Conservation (phyloP, 2,329 filamentous ascomycete species). For the Lojkania enalia region DNA sequence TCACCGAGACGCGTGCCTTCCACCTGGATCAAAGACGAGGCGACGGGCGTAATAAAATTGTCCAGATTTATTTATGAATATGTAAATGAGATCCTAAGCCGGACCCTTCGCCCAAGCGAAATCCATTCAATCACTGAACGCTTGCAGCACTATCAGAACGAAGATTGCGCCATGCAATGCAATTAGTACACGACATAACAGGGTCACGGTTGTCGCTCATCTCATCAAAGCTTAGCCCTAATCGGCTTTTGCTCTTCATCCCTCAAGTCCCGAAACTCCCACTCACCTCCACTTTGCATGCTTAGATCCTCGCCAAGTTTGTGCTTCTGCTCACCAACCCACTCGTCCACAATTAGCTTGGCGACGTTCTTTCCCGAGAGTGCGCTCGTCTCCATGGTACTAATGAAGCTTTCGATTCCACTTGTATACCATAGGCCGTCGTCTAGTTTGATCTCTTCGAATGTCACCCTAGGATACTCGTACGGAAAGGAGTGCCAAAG, state of each 20-base stretch:
- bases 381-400: slow-evolving; percentile 95
- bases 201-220: no score
- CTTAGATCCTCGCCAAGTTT: slow-evolving; percentile 2
- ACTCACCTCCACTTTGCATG: background rate
- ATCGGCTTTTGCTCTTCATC: slow-evolving; percentile 3
- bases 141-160: no score
- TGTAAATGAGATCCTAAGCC: no score
- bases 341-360: slow-evolving; percentile 67
- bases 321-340: slow-evolving; percentile 37
- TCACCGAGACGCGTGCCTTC: no score
- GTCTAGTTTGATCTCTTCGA: slow-evolving; percentile 76
- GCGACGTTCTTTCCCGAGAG: slow-evolving; percentile 89
- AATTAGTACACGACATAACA: no score
- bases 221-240: slow-evolving; percentile 4
- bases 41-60: no score
- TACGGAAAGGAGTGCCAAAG: slow-evolving; percentile 83
- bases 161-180: no score
- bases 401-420: slow-evolving; percentile 89
- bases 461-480: slow-evolving; percentile 80
- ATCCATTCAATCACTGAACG: no score
- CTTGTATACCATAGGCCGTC: slow-evolving; percentile 67
- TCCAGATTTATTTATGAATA: no score
- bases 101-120: no score
- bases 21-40: no score
- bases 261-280: slow-evolving; percentile 1